Conservation (phyloP, 164 flowering plant species). For the Vitis cinerea region DNA sequence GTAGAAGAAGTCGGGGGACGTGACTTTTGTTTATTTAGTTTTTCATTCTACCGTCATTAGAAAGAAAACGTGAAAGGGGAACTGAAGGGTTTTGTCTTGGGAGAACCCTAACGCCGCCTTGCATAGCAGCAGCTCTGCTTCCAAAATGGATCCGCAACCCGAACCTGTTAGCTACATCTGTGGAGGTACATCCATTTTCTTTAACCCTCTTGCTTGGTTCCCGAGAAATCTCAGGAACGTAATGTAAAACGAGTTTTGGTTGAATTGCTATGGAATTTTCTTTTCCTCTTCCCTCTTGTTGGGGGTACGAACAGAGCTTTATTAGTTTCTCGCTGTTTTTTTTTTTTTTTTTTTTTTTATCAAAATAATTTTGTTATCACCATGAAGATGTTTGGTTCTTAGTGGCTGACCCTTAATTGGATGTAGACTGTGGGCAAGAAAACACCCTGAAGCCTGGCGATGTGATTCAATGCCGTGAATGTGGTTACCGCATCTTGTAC, state of each 20-base stretch:
- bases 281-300: background rate
- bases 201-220: background rate
- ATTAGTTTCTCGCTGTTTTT: background rate
- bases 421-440: constrained; percentile 86
- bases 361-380: background rate
- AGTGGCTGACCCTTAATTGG: background rate
- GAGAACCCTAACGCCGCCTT: too few relatives aligned
- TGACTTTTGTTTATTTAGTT: too few relatives aligned
- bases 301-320: too few relatives aligned
- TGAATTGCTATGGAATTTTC: background rate
- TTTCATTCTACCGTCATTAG: too few relatives aligned
- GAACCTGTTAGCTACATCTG: constrained; percentile 88
- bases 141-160: constrained; percentile 65
- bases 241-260: too few relatives aligned
- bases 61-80: too few relatives aligned
- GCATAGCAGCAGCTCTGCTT: too few relatives aligned
- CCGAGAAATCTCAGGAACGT: background rate
- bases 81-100: too few relatives aligned
- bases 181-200: constrained; percentile 48
- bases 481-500: constrained; percentile 92
- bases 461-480: constrained; percentile 92
- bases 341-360: background rate
- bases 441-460: constrained; percentile 84
- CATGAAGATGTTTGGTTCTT: background rate
- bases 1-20: too few relatives aligned